A percentile compares a stretch with the other conserved stretches of the same genome.
These are phyloP conservation scores for Citrullus mucosospermus DNA, from an alignment of 306 rosid genomes.

Conservation along the genomic window DNA sequence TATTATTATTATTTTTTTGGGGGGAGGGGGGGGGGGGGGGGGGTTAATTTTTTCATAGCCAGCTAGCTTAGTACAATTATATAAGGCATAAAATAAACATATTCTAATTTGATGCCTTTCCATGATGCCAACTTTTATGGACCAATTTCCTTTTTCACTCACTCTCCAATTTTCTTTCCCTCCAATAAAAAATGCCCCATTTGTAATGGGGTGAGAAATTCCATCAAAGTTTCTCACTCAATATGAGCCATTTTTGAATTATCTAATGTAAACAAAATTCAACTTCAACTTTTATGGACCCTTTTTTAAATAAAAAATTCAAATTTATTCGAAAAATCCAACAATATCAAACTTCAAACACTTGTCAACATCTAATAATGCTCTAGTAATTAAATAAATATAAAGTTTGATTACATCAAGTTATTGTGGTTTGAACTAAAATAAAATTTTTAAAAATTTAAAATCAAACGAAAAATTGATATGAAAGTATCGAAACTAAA, in stretches of 20 bases:
- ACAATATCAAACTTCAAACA: too few species aligned
- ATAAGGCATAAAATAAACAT: background rate
- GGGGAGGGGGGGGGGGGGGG: too few species aligned
- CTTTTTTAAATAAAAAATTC: too few species aligned
- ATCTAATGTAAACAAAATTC: background rate
- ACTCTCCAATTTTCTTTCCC: background rate
- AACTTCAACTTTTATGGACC: too few species aligned
- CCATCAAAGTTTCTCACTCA: background rate
- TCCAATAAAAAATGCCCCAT: background rate
- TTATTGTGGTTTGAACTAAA: too few species aligned
- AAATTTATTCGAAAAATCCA: background rate
- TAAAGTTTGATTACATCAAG: too few species aligned
- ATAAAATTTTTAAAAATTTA: too few species aligned
- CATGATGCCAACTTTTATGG: background rate
- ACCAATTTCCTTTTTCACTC: background rate
- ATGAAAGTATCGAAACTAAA: background rate
- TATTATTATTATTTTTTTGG: too few species aligned
- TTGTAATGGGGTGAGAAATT: background rate
- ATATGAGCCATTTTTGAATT: background rate
- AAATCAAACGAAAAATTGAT: too few species aligned
- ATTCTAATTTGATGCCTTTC: constrained; percentile 3
- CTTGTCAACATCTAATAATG: too few species aligned
- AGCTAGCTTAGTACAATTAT: background rate
- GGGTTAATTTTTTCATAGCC: background rate
- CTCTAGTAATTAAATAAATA: too few species aligned